phyloP scores from a whole-genome alignment of 495 filamentous ascomycete genomes.

The Copromyces sp. region DNA sequence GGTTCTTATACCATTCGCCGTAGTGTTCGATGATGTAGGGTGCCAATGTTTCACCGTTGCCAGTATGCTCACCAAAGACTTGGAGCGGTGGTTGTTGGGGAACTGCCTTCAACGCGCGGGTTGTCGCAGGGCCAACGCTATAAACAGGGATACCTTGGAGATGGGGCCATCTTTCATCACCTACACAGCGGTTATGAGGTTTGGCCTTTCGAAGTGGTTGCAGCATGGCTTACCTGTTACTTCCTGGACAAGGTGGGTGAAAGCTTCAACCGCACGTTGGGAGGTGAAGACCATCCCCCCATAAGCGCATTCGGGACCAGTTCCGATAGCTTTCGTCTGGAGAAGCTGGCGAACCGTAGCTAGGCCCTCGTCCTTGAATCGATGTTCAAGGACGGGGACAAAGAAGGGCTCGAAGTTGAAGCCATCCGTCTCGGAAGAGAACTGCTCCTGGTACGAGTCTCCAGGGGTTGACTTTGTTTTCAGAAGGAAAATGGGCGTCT shows the following conservation, averaged over 20 bases:
- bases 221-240: constrained; percentile 27
- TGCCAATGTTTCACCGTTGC: constrained; percentile 72
- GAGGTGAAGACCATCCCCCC: constrained; percentile 89
- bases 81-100: constrained; percentile 36
- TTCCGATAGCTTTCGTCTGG: constrained; percentile 23
- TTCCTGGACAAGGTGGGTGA: constrained; percentile 53
- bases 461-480: constrained; percentile 74
- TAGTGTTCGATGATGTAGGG: constrained; percentile 69
- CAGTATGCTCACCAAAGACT: constrained; percentile 65
- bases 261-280: constrained; percentile 85
- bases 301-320: constrained; percentile 38
- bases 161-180: constrained; percentile 31
- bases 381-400: constrained; percentile 77
- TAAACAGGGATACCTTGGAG: constrained; percentile 57
- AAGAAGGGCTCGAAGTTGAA: constrained; percentile 53
- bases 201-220: background rate
- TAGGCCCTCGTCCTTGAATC: constrained; percentile 36
- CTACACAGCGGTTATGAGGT: constrained; percentile 7
- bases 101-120: constrained; percentile 55
- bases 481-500: constrained; percentile 62
- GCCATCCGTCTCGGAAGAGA: constrained; percentile 37
- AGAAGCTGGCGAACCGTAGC: constrained; percentile 27
- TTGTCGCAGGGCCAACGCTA: constrained; percentile 87
- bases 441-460: constrained; percentile 72
- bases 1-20: constrained; percentile 27